Evolutionary conservation across 257 asterid species (phyloP), one percentile per base, ranked within the genome.

Genomic region (Petunia axillaris): DNA sequence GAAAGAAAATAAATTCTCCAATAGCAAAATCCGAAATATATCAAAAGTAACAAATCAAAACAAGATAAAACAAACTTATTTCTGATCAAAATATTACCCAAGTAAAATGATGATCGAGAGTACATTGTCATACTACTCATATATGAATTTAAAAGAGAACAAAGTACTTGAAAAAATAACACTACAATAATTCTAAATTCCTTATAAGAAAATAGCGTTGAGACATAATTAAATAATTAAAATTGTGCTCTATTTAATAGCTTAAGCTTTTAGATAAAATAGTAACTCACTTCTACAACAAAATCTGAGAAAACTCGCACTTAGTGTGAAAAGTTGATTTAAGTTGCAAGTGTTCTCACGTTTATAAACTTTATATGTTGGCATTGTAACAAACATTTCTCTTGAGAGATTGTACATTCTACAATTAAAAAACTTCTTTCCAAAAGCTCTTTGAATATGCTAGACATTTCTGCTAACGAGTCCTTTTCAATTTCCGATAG

Each of bases 371-470:
- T 68, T 44, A 16, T 68, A 16, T 68, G 7, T 37, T 68, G 58
- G 58, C 76, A 44, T 43, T 16, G 41, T 68, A 44, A 68, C 58
- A 16, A 68, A 68, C 41, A 68, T 68, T 68, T 68, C 76, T n/a
- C 41, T 68, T 8, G 57, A 2, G 37, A 37, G 76, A 68, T 16
- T 16, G 58, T 1, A 57, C 25, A 68, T 48, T 48, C 57, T 4
- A 68, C 76, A 16, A 25, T 68, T 44, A 44, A 68, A 16, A 16
- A 4, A 1, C 4, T 9, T 44, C 57, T 68, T 68, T 8, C 54
- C 54, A 48, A 48, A 48, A 48, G 54, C 54, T 48, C 54, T 48
- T 48, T 6, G 40, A 68, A 68, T 68, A 68, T 68, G 1, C 58
- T 44, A 44, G 44, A 44, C 58, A 7, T 16, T 68, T 68, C 76